These are phyloP conservation scores for Petunia hybrid DNA, from an alignment of 305 asterid genomes.

Conservation along the genomic window DNA sequence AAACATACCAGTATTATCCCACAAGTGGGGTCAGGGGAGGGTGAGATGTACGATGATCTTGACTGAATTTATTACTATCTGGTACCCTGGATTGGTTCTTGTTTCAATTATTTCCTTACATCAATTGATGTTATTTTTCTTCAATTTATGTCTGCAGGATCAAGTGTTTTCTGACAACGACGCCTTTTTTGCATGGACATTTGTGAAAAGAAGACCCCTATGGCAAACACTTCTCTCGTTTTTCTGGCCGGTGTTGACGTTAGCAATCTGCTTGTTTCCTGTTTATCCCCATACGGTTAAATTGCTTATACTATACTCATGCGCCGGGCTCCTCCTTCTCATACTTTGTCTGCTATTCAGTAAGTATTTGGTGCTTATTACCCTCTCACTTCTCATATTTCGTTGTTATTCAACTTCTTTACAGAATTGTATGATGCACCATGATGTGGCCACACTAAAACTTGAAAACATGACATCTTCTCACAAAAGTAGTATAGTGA, in stretches of 20 bases:
- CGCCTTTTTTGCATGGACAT: slow-evolving; percentile 98
- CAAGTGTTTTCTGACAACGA: slow-evolving; percentile 93
- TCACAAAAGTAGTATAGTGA: neutral
- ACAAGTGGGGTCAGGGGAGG: too few relatives aligned
- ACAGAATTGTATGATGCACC: slow-evolving; percentile 20
- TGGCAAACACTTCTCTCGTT: slow-evolving; percentile 99
- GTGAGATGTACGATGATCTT: neutral
- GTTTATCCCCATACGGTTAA: slow-evolving; percentile 96
- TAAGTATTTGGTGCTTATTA: slow-evolving; percentile 54
- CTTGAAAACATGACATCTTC: neutral
- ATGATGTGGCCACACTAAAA: slow-evolving; percentile 24
- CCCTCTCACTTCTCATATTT: slow-evolving; percentile 11
- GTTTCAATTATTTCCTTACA: slow-evolving; percentile 6
- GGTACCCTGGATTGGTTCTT: neutral
- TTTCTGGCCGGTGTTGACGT: slow-evolving; percentile 97
- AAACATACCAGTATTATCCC: too few relatives aligned
- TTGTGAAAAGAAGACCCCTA: slow-evolving; percentile 83
- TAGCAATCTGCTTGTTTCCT: slow-evolving; percentile 98
- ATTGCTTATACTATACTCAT: slow-evolving; percentile 88
- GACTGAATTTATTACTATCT: neutral
- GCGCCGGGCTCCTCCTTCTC: slow-evolving; percentile 94
- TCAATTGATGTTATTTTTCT: slow-evolving; percentile 33
- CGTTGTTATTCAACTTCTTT: neutral
- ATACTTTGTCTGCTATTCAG: slow-evolving; percentile 83
- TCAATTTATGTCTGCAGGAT: slow-evolving; percentile 68